Evolutionary conservation across 345 rosid genomes (phyloP), one percentile per base, ranked within the genome.

Genomic region (Salix brachista): DNA sequence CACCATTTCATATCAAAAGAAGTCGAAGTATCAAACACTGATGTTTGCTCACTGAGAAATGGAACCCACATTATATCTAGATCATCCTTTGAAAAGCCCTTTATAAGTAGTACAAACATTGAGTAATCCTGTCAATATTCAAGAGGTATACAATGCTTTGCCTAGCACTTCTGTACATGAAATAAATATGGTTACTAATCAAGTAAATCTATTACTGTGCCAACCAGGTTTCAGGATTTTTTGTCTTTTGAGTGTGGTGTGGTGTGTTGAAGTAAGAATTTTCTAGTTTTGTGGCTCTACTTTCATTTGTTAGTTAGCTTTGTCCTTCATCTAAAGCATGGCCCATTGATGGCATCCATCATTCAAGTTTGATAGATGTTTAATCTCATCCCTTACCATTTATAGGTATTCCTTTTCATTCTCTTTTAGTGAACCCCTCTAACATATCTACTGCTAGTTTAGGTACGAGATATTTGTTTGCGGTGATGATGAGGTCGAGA

Each of bases 401-500:
- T 37, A 32, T 14, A 21, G 25, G 48, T 50, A 16, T 37, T 25
- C 16, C 39, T 25, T 65, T 74, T 46, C 52, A 21, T 70, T 65
- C 10, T 28, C 23, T 26, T 60, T 50, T 61, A 25, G 34, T 52
- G 62, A 67, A 25, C 21, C 72, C 66, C 54, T 34, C 39, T 36
- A 5, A 70, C 42, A 30, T 75, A 60, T 66, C n/a, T 36, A 21
- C 3, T 41, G 30, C 13, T 64, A 54, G 56, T 72, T 69, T 78
- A 90, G 94, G 85, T 88, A 83, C 14, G 89, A 90, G 79, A 89
- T 84, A 65, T 86, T 48, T 64, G 82, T 83, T 70, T 87, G 85
- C 70, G 68, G 78, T 42, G 77, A 76, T 67, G 79, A 84, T 71
- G 76, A 80, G 70, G 82, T 87, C 7, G 90, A 88, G 79, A 87